Evolutionary conservation across 257 asterid genomes (phyloP), one percentile per base, ranked within the genome.

Genomic region (Verbena officinalis): DNA sequence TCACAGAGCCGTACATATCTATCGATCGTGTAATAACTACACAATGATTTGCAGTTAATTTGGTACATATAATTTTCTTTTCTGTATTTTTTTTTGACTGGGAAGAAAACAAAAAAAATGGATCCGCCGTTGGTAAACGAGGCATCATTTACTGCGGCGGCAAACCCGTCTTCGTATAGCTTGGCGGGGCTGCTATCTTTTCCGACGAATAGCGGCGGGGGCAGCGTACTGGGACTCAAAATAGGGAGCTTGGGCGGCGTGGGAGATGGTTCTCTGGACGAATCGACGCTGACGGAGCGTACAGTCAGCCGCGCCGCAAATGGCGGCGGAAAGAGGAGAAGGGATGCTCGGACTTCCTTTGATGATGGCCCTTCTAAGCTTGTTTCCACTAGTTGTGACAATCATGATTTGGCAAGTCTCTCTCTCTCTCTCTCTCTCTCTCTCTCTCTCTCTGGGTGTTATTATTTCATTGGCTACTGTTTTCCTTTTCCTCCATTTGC

Each of bases 101-200:
- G 44, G 20, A 15, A 24, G 51, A 60, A 39, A 48, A 59, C 57
- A 17, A 55, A 42, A 55, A 42, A 20, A 75, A 91, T 91, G 98
- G 98, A 91, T 82, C 96, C 95, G 55, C 87, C 92, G 17, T 70
- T 91, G 68, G 74, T 89, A 3, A 88, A 84, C 55, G 95, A 84
- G 73, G 79, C 80, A 0, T 84, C 95, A 49, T 89, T 86, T 59
- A 83, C 92, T 14, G 89, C 90, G 17, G 87, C 89, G 6, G 74
- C 84, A 14, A 79, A 85, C 51, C 95, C 95, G 9, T 77, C 87
- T 14, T 81, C 95, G 36, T 89, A 86, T 36, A 83, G 86, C 17
- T 62, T 91, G 57, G 83, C 92, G 60, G 96, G 86, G 80, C 84
- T 89, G 39, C 85, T 94, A 72, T 85, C 96, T 4, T 77, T 84